These are phyloP conservation scores for Colletotrichum sp. DNA, from an alignment of 2,329 filamentous ascomycete species.

Conservation along the genomic window DNA sequence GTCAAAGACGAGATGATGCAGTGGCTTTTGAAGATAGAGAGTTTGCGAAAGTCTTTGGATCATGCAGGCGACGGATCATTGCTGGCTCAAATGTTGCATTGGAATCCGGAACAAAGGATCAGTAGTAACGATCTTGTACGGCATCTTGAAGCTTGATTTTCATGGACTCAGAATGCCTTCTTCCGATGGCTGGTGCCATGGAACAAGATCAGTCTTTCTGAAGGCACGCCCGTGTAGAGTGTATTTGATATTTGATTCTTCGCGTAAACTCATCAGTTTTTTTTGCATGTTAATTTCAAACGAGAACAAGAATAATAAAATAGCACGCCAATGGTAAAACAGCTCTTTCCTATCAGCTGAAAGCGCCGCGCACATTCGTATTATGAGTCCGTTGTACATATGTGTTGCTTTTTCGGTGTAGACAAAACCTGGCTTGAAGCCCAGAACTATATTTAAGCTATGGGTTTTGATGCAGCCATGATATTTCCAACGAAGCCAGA, in stretches of 20 bases:
- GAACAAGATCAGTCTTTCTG: too few relatives aligned
- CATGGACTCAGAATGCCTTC: too few relatives aligned
- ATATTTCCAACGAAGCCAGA: background rate
- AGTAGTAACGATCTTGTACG: background rate
- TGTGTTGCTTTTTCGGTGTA: background rate
- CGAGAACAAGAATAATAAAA: too few relatives aligned
- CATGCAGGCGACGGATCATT: background rate
- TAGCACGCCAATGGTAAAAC: too few relatives aligned
- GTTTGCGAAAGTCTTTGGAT: background rate
- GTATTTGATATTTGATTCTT: too few relatives aligned
- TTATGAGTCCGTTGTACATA: background rate
- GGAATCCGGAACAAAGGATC: background rate
- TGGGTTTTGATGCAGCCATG: background rate
- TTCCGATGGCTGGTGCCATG: too few relatives aligned
- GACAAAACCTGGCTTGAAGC: background rate
- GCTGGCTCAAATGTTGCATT: background rate
- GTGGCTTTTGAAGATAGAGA: background rate
- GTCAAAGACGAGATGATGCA: background rate
- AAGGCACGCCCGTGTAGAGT: too few relatives aligned
- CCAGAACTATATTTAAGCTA: fast-evolving
- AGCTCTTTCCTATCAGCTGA: background rate
- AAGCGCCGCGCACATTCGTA: background rate
- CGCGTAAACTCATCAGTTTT: too few relatives aligned
- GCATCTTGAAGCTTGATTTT: background rate
- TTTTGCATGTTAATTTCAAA: too few relatives aligned